Percentiles rank a stretch among this genome's conserved stretches.
phyloP scores from a whole-genome alignment of 345 rosid genomes.

The Mercurialis annua region DNA sequence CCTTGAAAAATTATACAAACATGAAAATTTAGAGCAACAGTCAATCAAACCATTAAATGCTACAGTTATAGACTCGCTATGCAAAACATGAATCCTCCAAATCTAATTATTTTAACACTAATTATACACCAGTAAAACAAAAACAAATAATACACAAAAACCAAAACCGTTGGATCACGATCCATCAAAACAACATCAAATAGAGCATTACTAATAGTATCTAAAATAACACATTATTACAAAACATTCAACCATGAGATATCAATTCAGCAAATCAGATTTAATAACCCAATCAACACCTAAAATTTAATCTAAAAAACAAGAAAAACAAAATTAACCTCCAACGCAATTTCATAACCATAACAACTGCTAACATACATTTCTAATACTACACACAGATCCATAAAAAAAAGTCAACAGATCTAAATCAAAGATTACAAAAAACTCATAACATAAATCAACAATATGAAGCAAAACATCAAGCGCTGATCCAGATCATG shows the following conservation, averaged over 20 bases:
- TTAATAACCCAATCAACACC: no score
- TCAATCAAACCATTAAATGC: background rate
- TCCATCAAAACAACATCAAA: no score
- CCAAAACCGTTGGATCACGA: no score
- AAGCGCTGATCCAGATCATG: conserved; percentile 4
- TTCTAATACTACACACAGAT: background rate
- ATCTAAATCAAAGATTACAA: background rate
- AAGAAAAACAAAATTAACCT: no score
- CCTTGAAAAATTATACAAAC: background rate
- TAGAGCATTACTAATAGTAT: no score
- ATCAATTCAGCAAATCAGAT: no score
- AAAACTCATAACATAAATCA: background rate
- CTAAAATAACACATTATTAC: no score
- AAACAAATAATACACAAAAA: no score
- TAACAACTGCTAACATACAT: background rate
- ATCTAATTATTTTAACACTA: background rate
- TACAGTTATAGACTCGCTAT: background rate
- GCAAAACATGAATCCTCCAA: background rate
- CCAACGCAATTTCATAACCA: no score
- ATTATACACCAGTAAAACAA: background rate
- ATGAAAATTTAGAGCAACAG: background rate
- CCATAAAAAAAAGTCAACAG: conserved; percentile 4
- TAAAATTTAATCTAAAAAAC: no score
- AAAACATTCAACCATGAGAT: no score
- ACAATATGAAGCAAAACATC: background rate